phyloP scores from a whole-genome alignment of 768 basidiomycete species.

The Dendrothele bispora region DNA sequence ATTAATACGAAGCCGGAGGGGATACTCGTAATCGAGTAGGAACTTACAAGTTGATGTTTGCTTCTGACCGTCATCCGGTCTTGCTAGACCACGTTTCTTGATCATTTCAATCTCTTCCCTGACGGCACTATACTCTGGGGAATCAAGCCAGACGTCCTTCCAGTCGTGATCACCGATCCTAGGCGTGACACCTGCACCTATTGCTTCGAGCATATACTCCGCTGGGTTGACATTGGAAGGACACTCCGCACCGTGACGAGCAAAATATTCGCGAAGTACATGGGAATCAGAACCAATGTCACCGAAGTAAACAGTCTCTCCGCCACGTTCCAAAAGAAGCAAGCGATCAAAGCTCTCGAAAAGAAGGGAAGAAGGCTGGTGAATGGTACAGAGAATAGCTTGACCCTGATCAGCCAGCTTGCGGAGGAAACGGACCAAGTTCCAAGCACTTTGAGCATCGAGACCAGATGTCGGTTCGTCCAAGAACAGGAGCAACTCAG shows the following conservation, averaged over 20 bases:
- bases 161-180: conserved; percentile 80
- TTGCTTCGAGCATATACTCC: conserved; percentile 82
- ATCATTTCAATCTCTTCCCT: conserved; percentile 45
- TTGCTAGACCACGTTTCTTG: conserved; percentile 45
- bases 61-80: conserved; percentile 37
- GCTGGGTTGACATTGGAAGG: conserved; percentile 78
- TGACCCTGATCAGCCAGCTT: conserved; percentile 86
- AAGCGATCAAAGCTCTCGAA: conserved; percentile 86
- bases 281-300: conserved; percentile 77
- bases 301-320: conserved; percentile 93
- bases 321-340: conserved; percentile 70
- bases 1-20: not conserved
- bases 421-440: conserved; percentile 75
- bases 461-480: conserved; percentile 56
- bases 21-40: not conserved
- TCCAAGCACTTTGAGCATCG: conserved; percentile 74
- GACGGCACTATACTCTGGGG: conserved; percentile 51
- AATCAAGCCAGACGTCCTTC: conserved; percentile 83
- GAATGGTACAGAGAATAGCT: conserved; percentile 88
- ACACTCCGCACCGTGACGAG: conserved; percentile 69
- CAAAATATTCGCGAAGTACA: conserved; percentile 75
- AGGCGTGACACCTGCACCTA: conserved; percentile 78
- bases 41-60: conserved; percentile 51
- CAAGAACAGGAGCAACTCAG: conserved; percentile 72
- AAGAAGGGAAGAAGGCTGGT: conserved; percentile 82